Evolutionary conservation across 805 yeast species (phyloP), one percentile per base, ranked within the genome.

Genomic region (Sungouiella blattae): DNA sequence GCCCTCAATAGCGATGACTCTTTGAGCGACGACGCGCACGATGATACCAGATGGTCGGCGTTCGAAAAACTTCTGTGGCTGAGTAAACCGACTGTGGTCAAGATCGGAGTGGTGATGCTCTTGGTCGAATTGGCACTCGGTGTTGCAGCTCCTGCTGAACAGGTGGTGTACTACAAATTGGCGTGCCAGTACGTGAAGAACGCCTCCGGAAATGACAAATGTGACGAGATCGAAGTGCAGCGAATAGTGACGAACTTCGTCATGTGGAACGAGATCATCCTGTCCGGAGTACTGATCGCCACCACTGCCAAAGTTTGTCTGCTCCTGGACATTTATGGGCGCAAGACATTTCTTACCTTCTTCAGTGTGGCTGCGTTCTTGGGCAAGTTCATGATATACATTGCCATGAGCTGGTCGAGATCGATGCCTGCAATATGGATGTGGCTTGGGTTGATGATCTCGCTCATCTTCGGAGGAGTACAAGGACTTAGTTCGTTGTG

Each of bases 151-250:
- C 32, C 32, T 16, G 24, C 18, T 23, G 11, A n/a, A 11, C 29
- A 21, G 33, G 26, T 29, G 16, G 13, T 29, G 3, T 11, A 13
- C n/a, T 35, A 27, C 29, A 18, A 35, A 28, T 15, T 35, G 11
- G 32, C 37, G 28, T 35, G 42, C 28, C 36, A 39, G 18, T 4
- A 25, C 4, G 26, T 39, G 15, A n/a, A 6, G 11, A 27, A 12
- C 6, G 9, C 11, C 27, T 4, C 27, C n/a, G n/a, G n/a, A n/a
- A n/a, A n/a, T n/a, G n/a, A n/a, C n/a, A n/a, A n/a, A n/a, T 41
- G 46, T 22, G 44, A 43, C 33, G 42, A 40, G 13, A 13, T 37
- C 5, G 26, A 11, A 6, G 29, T 26, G 3, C 47, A 43, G 22
- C 11, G 28, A 11, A 16, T 43, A n/a, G 14, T 43, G 8, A 40